Base-by-base conservation (phyloP, 129 eudicot species). In the Tagetes erecta region DNA sequence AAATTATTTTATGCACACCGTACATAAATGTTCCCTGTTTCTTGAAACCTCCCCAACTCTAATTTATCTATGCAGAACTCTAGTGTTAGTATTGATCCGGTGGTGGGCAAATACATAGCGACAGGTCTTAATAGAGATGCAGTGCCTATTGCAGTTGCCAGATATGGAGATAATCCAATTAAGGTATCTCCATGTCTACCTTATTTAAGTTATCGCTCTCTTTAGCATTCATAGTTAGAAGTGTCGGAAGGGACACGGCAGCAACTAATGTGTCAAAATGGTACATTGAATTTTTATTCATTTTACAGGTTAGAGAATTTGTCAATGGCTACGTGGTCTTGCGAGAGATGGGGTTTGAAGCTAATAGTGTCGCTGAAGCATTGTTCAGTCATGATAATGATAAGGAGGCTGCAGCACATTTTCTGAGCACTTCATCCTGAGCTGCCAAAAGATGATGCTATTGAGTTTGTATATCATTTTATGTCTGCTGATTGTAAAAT, bases 141-240 rank as follows among this genome's bases (percentile, higher is more conserved):
- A 7, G 97, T 88, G 80, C 86, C 96, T 31, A 74, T 86, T 71
- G 97, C 99, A 44, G 96, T 94, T 80, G 97, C 99, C 56, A 83
- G 87, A 75, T 91, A 81, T 65, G 99, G 99, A 78, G 99, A 94
- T 77, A 85, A 94, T 81, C 99, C 97, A 67, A 46, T 84, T 37
- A 94, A 91, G 96, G 97, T 87, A 77, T 37, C 44, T 35, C 40
- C 38, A 1, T 5, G 2, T 35, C 37, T 76, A 14, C 40, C 52
- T 66, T 59, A 7, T 36, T 50, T 39, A 49, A 8, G 6, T 50
- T 56, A 60, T 52, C 45, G 27, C 52, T 53, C 60, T 40, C 10
- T 30, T 10, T 45, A 64, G 60, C 51, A 68, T 67, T 67, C 50
- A 44, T 27, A 40, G 36, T 42, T 66, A 40, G 3, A 14, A 45